phyloP scores from a whole-genome alignment of 805 yeast species.

The Lipomyces sp. region DNA sequence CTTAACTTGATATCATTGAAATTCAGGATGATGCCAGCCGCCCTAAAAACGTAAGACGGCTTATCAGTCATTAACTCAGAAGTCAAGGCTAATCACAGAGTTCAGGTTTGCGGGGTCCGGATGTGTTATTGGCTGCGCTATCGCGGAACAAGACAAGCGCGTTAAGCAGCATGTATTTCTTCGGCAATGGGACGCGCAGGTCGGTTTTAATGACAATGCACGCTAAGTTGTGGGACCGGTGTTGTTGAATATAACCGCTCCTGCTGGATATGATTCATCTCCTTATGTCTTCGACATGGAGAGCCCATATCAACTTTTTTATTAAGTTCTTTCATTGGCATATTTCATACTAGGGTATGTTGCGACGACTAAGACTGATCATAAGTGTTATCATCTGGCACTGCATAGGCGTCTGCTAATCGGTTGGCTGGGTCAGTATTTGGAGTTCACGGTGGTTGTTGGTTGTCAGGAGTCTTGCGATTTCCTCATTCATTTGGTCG shows the following conservation, averaged over 20 bases:
- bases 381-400: not conserved
- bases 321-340: not conserved
- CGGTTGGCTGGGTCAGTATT: not conserved
- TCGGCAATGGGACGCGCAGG: constrained; percentile 17
- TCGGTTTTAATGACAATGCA: not conserved
- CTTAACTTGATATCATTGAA: constrained; percentile 12
- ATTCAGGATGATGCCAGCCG: constrained; percentile 15
- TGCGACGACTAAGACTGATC: not conserved
- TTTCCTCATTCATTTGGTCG: not conserved
- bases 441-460: not conserved
- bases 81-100: not conserved
- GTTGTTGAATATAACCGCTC: not conserved
- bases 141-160: constrained; percentile 24
- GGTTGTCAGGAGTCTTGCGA: not conserved
- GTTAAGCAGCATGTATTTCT: constrained; percentile 22
- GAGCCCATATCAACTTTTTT: not conserved
- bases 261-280: no score
- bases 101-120: constrained; percentile 17
- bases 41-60: constrained; percentile 22
- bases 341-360: not conserved
- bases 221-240: not conserved
- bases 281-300: no score
- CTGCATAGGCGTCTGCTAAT: not conserved
- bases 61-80: not conserved
- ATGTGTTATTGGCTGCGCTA: constrained; percentile 19